These are phyloP conservation scores for Rhizopogon sp. DNA, from an alignment of 768 basidiomycete species.

Conservation along the genomic window DNA sequence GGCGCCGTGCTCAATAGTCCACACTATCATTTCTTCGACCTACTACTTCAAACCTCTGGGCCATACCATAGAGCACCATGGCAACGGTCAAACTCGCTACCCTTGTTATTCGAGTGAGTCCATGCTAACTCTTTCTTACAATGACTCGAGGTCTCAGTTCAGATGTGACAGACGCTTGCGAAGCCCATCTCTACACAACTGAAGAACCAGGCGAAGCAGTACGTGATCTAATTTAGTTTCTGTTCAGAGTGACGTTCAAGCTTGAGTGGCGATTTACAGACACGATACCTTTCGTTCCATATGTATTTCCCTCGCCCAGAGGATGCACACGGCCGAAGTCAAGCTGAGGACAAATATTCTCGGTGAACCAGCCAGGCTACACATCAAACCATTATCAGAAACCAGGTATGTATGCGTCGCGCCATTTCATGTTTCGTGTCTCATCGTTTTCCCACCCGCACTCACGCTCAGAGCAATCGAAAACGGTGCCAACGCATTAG, in stretches of 20 bases:
- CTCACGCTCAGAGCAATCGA: slow-evolving; percentile 66
- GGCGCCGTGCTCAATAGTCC: neutral
- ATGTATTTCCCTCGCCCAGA: slow-evolving; percentile 72
- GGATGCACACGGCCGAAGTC: slow-evolving; percentile 70
- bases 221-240: slow-evolving; percentile 17
- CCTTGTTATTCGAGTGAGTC: slow-evolving; percentile 65
- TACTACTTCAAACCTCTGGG: neutral
- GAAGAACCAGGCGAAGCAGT: slow-evolving; percentile 73
- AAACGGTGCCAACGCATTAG: slow-evolving; percentile 79
- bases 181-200: slow-evolving; percentile 72
- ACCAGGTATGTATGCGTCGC: slow-evolving; percentile 51
- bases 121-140: neutral
- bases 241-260: neutral
- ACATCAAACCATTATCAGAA: slow-evolving; percentile 75
- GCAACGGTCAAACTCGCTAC: slow-evolving; percentile 72
- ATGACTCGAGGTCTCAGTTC: neutral
- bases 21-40: neutral
- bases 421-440: neutral
- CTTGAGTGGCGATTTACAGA: slow-evolving; percentile 30
- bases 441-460: neutral
- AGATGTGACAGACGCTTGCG: slow-evolving; percentile 59
- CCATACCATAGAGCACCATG: slow-evolving; percentile 34
- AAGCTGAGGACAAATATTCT: slow-evolving; percentile 70
- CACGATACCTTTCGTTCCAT: slow-evolving; percentile 68
- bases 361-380: slow-evolving; percentile 62